Percentiles rank a stretch among this genome's conserved stretches.
These are phyloP conservation scores for Lactarius tabidus DNA, from an alignment of 768 basidiomycete species.

Conservation along the genomic window DNA sequence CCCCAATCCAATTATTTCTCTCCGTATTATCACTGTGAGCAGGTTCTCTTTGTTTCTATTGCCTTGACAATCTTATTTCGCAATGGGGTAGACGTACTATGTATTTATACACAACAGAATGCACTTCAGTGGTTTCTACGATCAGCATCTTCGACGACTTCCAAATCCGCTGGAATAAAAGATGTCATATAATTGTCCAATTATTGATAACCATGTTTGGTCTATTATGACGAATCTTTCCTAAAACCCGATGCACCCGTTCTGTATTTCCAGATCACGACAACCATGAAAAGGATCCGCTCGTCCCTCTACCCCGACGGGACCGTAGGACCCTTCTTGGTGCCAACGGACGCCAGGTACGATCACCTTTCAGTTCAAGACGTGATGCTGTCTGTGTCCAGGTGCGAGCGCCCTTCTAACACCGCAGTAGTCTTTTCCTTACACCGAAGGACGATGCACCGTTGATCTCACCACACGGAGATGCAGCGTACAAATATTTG, in stretches of 20 bases:
- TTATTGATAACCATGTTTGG: neutral
- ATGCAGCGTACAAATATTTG: too few relatives aligned
- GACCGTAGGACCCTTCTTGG: too few relatives aligned
- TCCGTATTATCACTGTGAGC: neutral
- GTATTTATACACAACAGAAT: neutral
- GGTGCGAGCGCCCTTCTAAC: too few relatives aligned
- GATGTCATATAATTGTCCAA: neutral
- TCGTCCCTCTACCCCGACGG: too few relatives aligned
- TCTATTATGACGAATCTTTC: too few relatives aligned
- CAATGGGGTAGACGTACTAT: slow-evolving; percentile 7
- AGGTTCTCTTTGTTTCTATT: neutral
- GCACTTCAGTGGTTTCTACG: neutral
- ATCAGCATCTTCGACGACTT: neutral
- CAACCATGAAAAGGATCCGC: neutral
- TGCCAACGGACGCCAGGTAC: too few relatives aligned
- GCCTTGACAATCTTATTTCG: neutral
- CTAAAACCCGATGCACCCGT: neutral
- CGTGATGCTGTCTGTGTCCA: too few relatives aligned
- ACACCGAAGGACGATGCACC: too few relatives aligned
- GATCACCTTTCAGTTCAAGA: too few relatives aligned
- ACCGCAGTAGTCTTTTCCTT: too few relatives aligned
- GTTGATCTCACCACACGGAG: too few relatives aligned
- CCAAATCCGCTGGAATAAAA: neutral
- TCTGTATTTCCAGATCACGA: too few relatives aligned
- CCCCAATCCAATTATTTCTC: neutral